A percentile compares a stretch with the other conserved stretches of the same genome.
Conservation (phyloP, 2,329 filamentous ascomycete species). For the Aspergillus neoniger region DNA sequence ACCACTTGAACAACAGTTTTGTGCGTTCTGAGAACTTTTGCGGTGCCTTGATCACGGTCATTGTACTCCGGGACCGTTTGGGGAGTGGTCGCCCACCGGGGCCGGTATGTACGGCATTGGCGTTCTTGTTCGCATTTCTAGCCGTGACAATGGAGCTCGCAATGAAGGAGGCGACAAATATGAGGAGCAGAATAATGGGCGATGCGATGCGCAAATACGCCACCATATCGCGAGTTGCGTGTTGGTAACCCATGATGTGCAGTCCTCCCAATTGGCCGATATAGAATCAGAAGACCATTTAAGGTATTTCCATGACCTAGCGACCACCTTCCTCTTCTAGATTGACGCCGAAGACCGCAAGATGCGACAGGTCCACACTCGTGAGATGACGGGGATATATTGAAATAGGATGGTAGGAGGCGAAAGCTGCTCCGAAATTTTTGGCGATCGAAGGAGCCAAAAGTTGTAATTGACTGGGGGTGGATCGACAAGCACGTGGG, state of each 20-base stretch:
- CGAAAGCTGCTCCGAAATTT: slow-evolving; percentile 3
- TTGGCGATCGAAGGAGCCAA: slow-evolving; percentile 13
- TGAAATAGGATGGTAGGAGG: slow-evolving; percentile 12
- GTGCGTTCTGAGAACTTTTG: slow-evolving; percentile 65
- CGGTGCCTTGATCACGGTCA: slow-evolving; percentile 51
- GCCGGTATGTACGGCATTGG: slow-evolving; percentile 61
- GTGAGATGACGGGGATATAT: slow-evolving; percentile 3
- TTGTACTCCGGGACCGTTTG: slow-evolving; percentile 57
- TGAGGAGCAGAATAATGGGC: slow-evolving; percentile 63
- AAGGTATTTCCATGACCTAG: slow-evolving; percentile 39
- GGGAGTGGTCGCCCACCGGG: slow-evolving; percentile 87
- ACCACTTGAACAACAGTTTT: slow-evolving; percentile 73
- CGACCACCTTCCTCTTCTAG: slow-evolving; percentile 15
- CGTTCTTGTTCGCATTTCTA: slow-evolving; percentile 49
- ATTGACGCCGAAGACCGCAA: slow-evolving; percentile 10
- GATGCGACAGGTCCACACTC: background rate
- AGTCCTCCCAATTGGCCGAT: slow-evolving; percentile 23
- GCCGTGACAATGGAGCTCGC: slow-evolving; percentile 60
- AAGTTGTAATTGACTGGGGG: slow-evolving; percentile 9
- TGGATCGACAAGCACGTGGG: slow-evolving; percentile 22
- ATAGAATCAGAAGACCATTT: slow-evolving; percentile 24
- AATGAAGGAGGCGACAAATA: slow-evolving; percentile 66
- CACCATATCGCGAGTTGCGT: slow-evolving; percentile 47
- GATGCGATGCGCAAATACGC: slow-evolving; percentile 59
- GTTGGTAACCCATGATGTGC: slow-evolving; percentile 38